Evolutionary conservation across 441 rosid species (phyloP).

Genomic region (Manihot esculenta): DNA sequence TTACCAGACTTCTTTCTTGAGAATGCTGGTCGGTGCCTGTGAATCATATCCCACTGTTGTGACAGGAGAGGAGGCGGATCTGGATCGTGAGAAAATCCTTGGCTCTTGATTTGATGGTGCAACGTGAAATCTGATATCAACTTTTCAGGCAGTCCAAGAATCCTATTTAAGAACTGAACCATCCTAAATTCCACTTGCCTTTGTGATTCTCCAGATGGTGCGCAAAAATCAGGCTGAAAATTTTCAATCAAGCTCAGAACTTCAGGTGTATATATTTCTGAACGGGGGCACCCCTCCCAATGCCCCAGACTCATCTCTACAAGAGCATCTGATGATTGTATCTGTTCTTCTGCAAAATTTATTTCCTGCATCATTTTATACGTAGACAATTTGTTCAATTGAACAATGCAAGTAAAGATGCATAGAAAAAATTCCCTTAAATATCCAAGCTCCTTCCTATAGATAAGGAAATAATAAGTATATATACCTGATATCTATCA

Average conservation of each 20-base stretch:
- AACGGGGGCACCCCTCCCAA: constrained; percentile 74
- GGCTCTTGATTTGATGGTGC: constrained; percentile 46
- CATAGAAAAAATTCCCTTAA: not conserved
- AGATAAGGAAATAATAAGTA: constrained; percentile 1
- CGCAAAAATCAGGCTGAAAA: constrained; percentile 80
- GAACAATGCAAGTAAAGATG: constrained; percentile 19
- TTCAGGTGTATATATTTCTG: constrained; percentile 67
- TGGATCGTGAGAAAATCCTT: constrained; percentile 52
- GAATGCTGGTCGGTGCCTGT: constrained; percentile 60
- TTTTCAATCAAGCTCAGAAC: constrained; percentile 56
- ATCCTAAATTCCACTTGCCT: constrained; percentile 89
- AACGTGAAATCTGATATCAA: constrained; percentile 56
- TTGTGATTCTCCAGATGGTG: constrained; percentile 87
- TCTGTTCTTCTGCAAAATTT: constrained; percentile 63
- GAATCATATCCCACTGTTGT: constrained; percentile 60
- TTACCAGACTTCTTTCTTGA: constrained; percentile 81
- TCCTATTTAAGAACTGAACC: constrained; percentile 80
- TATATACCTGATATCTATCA: not conserved
- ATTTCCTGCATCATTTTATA: constrained; percentile 62
- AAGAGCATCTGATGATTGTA: constrained; percentile 70
- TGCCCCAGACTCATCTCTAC: constrained; percentile 80
- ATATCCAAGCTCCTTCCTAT: constrained; percentile 7
- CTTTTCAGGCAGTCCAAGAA: constrained; percentile 62
- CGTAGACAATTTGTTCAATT: constrained; percentile 17
- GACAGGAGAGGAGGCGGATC: constrained; percentile 49